Percentiles rank a stretch among this genome's conserved stretches.
These are phyloP conservation scores for Tuctoria greenei DNA, from an alignment of 176 grass and related monocot species.

Conservation along the genomic window DNA sequence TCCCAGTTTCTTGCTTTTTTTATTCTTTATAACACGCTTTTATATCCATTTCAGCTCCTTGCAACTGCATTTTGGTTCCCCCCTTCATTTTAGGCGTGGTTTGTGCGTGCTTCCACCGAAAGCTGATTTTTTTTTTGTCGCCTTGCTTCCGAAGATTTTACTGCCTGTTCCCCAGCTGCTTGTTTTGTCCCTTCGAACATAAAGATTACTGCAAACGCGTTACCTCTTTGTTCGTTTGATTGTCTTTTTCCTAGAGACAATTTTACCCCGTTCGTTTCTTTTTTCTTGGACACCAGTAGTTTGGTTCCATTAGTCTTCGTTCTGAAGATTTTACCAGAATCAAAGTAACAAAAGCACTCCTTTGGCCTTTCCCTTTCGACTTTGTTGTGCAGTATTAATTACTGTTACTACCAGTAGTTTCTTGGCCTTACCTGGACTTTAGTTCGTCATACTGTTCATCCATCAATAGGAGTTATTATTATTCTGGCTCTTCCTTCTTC, in stretches of 20 bases:
- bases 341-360: slow-evolving; percentile 8
- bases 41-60: neutral
- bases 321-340: neutral
- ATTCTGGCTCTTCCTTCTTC: slow-evolving; percentile 19
- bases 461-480: slow-evolving; percentile 32
- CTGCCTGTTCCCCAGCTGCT: neutral
- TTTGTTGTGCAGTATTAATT: neutral
- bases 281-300: neutral
- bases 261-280: neutral
- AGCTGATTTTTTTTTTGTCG: neutral
- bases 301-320: neutral
- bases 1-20: slow-evolving; percentile 1
- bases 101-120: slow-evolving; percentile 9
- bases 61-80: slow-evolving; percentile 14
- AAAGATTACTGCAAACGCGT: slow-evolving; percentile 8
- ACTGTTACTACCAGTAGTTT: neutral
- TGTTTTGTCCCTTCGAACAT: slow-evolving; percentile 12
- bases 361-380: slow-evolving; percentile 9
- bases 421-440: slow-evolving; percentile 16
- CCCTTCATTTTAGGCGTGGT: slow-evolving; percentile 4
- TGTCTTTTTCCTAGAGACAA: neutral
- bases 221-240: neutral
- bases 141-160: neutral
- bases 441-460: slow-evolving; percentile 11
- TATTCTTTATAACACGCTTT: neutral